Evolutionary conservation across 768 basidiomycete species (phyloP).

Genomic region (Tulasnella sp.): DNA sequence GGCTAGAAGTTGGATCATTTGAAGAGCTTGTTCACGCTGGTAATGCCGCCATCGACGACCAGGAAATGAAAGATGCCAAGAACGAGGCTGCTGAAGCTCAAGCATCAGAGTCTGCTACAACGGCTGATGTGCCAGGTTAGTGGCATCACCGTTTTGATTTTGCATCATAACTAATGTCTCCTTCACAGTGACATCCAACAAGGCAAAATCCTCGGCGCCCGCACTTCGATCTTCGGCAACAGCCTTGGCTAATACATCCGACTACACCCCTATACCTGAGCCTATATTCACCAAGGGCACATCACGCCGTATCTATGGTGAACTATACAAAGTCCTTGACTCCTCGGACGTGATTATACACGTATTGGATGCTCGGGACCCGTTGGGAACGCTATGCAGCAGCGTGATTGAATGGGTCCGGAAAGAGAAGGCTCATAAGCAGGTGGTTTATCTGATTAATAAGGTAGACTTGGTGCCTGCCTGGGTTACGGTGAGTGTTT

Average conservation of each 20-base stretch:
- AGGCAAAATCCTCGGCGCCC: too few species aligned
- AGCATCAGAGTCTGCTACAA: too few species aligned
- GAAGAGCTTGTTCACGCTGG: slow-evolving; percentile 67
- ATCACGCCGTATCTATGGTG: slow-evolving; percentile 89
- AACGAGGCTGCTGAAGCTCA: neutral
- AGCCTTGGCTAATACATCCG: neutral
- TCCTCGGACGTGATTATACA: slow-evolving; percentile 95
- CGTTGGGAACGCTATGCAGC: slow-evolving; percentile 88
- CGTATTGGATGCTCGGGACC: slow-evolving; percentile 90
- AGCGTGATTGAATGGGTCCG: slow-evolving; percentile 83
- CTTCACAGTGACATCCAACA: too few species aligned
- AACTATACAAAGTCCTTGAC: slow-evolving; percentile 98
- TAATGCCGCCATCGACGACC: slow-evolving; percentile 3
- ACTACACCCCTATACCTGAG: slow-evolving; percentile 33
- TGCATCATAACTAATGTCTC: too few species aligned
- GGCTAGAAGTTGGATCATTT: slow-evolving; percentile 77
- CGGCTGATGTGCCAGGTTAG: too few species aligned
- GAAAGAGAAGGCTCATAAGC: slow-evolving; percentile 96
- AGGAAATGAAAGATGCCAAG: slow-evolving; percentile 12
- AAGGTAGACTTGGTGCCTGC: slow-evolving; percentile 98
- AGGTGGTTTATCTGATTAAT: slow-evolving; percentile 91
- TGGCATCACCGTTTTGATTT: too few species aligned
- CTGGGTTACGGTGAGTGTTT: slow-evolving; percentile 85
- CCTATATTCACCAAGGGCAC: slow-evolving; percentile 94
- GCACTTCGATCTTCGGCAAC: neutral